Evolutionary conservation across 371 early-diverging fungal species (phyloP).

Genomic region (Mortierella sp.): DNA sequence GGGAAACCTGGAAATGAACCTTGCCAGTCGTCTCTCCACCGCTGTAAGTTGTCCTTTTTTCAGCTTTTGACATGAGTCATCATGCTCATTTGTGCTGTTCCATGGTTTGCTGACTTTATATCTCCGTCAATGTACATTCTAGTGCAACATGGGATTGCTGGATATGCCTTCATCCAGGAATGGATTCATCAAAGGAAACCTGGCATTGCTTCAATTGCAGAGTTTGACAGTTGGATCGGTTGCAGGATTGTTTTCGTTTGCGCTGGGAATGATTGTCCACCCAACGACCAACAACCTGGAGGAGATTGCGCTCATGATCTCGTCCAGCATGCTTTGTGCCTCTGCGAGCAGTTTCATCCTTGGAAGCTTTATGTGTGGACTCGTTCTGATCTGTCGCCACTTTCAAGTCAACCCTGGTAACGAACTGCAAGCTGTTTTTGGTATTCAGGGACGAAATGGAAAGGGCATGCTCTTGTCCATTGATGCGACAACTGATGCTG

Average conservation of each 20-base stretch:
- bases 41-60: slow-evolving; percentile 61
- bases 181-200: slow-evolving; percentile 73
- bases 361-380: slow-evolving; percentile 77
- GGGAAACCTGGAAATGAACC: slow-evolving; percentile 92
- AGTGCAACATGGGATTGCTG: slow-evolving; percentile 78
- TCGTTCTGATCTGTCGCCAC: slow-evolving; percentile 73
- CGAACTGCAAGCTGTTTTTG: background rate
- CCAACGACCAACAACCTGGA: slow-evolving; percentile 62
- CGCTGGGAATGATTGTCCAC: slow-evolving; percentile 69
- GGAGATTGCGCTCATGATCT: slow-evolving; percentile 76
- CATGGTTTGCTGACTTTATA: background rate
- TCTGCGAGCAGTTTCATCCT: slow-evolving; percentile 79
- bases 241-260: slow-evolving; percentile 77
- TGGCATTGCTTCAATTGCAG: slow-evolving; percentile 79
- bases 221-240: slow-evolving; percentile 76
- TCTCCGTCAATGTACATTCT: background rate
- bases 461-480: background rate
- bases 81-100: background rate
- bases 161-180: slow-evolving; percentile 64
- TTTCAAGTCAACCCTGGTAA: slow-evolving; percentile 78
- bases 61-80: background rate
- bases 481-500: background rate
- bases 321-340: slow-evolving; percentile 78
- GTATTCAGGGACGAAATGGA: background rate
- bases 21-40: slow-evolving; percentile 86